phyloP scores from a whole-genome alignment of 176 grass and related monocot species.

The Guadua angustifolia region DNA sequence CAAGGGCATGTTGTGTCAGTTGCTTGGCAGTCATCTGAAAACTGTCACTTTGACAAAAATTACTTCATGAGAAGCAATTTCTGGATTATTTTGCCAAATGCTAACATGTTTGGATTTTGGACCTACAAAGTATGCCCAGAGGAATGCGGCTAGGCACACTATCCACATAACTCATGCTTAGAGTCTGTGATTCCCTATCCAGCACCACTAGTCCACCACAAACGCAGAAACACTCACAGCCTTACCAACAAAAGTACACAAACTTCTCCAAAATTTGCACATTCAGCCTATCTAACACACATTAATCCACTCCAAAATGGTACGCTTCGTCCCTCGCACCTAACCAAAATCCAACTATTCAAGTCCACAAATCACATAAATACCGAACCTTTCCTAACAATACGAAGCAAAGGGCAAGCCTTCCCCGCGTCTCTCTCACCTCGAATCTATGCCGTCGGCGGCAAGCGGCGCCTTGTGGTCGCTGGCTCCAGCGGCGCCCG shows the following conservation, averaged over 20 bases:
- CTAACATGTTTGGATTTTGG: neutral
- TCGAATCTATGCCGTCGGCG: constrained; percentile 51
- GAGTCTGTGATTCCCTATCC: neutral
- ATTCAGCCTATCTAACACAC: neutral
- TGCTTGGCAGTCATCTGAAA: neutral
- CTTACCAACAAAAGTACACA: neutral
- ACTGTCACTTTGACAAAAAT: neutral
- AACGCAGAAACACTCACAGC: neutral
- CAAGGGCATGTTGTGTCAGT: neutral
- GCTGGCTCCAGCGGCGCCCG: constrained; percentile 28
- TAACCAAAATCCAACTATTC: neutral
- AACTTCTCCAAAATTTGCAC: neutral
- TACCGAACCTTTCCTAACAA: neutral
- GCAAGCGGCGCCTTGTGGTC: constrained; percentile 40
- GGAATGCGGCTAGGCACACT: neutral
- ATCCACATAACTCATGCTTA: neutral
- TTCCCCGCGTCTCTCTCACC: constrained; percentile 42
- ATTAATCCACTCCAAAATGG: neutral
- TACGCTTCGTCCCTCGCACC: neutral
- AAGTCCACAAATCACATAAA: constrained; percentile 29
- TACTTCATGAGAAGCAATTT: neutral
- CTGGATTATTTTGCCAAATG: constrained; percentile 5
- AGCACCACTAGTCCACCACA: neutral
- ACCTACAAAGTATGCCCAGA: neutral
- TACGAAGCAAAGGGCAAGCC: neutral